phyloP scores from a whole-genome alignment of 805 yeast genomes.

The Citeromyces matritensis region DNA sequence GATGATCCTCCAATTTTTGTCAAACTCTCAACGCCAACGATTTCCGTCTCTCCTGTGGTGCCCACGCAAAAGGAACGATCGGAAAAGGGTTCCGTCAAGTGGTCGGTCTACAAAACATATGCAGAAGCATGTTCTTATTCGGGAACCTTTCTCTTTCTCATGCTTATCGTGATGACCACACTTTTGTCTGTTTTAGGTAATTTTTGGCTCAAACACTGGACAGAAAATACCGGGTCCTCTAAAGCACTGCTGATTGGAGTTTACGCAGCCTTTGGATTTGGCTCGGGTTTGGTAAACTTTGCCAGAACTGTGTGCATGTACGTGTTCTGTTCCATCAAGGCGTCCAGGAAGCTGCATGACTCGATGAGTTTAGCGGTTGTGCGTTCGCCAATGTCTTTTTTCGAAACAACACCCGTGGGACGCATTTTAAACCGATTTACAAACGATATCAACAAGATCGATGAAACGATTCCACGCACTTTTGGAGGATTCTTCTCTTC shows the following conservation, averaged over 20 bases:
- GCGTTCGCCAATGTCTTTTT: constrained; percentile 89
- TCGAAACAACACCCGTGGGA: constrained; percentile 93
- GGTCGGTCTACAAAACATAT: constrained; percentile 71
- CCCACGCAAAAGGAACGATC: constrained; percentile 49
- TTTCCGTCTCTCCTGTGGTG: not conserved
- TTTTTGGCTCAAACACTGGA: constrained; percentile 96
- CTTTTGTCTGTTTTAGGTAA: constrained; percentile 51
- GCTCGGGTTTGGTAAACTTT: constrained; percentile 44
- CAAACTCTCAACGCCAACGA: not conserved
- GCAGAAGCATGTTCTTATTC: constrained; percentile 75
- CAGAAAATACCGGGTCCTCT: constrained; percentile 65
- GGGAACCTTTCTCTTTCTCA: constrained; percentile 43
- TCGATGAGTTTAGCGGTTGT: constrained; percentile 59
- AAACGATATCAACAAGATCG: constrained; percentile 80
- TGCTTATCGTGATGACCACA: constrained; percentile 42
- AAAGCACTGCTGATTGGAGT: constrained; percentile 59
- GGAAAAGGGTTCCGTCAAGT: constrained; percentile 88
- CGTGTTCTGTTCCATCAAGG: constrained; percentile 72
- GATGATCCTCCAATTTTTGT: not conserved
- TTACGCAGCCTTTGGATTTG: constrained; percentile 63
- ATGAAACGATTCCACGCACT: constrained; percentile 60
- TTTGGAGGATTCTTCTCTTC: constrained; percentile 56
- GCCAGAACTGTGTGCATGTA: constrained; percentile 57
- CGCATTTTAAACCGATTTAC: constrained; percentile 84
- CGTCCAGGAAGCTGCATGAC: constrained; percentile 64